These are phyloP conservation scores for Myochromella boudieri DNA, from an alignment of 768 basidiomycete species.

Conservation along the genomic window DNA sequence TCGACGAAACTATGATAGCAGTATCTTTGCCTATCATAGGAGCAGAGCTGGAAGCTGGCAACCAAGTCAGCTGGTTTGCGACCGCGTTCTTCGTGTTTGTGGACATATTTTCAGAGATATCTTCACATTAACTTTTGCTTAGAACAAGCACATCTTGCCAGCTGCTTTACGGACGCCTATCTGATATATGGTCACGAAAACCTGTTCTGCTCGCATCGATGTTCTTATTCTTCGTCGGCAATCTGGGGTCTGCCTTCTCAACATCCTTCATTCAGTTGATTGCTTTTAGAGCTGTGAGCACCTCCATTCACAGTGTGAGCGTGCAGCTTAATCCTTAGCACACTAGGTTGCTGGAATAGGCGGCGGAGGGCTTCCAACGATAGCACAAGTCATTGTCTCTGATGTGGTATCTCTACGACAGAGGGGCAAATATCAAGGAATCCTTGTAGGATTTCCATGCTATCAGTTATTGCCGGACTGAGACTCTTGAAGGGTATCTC, in stretches of 20 bases:
- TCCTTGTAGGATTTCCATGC: conserved; percentile 24
- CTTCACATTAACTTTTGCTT: not conserved
- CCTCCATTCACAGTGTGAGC: too few species aligned
- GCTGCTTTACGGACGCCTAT: conserved; percentile 40
- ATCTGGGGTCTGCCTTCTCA: conserved; percentile 48
- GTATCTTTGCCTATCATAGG: conserved; percentile 58
- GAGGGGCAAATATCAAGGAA: conserved; percentile 60
- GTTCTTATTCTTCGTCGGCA: conserved; percentile 49
- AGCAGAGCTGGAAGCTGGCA: conserved; percentile 44
- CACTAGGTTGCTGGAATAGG: conserved; percentile 44
- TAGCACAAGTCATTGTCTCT: conserved; percentile 53
- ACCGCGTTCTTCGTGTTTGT: conserved; percentile 46
- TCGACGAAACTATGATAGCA: conserved; percentile 58
- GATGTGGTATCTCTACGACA: conserved; percentile 56
- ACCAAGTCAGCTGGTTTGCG: conserved; percentile 51
- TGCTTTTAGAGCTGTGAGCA: conserved; percentile 41
- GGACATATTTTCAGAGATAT: not conserved
- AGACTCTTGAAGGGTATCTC: conserved; percentile 32
- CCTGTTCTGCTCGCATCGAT: conserved; percentile 42
- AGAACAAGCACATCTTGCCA: conserved; percentile 48
- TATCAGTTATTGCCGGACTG: not conserved
- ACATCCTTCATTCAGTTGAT: conserved; percentile 51
- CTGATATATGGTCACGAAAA: conserved; percentile 52
- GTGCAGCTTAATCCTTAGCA: not conserved
- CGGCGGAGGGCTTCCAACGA: conserved; percentile 52